These are phyloP conservation scores for Neonectria magnoliae DNA, from an alignment of 2,329 filamentous ascomycete species.

Conservation along the genomic window DNA sequence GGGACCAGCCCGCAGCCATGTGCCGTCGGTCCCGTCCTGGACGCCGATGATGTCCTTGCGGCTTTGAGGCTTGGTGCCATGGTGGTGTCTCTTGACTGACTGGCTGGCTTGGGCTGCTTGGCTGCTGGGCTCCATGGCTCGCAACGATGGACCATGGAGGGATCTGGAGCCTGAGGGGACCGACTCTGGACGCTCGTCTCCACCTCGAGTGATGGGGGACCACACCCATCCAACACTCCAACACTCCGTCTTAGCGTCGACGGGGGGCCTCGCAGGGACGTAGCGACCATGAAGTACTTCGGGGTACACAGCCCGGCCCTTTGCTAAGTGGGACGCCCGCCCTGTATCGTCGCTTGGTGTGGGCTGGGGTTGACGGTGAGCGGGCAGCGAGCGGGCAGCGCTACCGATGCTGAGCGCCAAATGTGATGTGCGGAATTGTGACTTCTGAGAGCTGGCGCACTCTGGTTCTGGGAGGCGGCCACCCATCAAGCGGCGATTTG, in stretches of 20 bases:
- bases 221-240: constrained; percentile 21
- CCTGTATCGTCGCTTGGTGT: constrained; percentile 29
- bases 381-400: constrained; percentile 16
- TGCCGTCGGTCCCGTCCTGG: constrained; percentile 37
- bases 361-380: constrained; percentile 30
- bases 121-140: constrained; percentile 23
- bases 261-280: constrained; percentile 30
- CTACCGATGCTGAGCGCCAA: constrained; percentile 32
- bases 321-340: constrained; percentile 33
- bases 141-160: constrained; percentile 33
- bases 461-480: constrained; percentile 13
- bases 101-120: constrained; percentile 14
- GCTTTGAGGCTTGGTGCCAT: constrained; percentile 1
- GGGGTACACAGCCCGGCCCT: constrained; percentile 35
- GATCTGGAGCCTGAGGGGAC: constrained; percentile 33
- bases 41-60: constrained; percentile 22
- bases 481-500: constrained; percentile 24
- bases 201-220: constrained; percentile 36
- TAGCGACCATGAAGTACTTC: constrained; percentile 34
- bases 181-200: constrained; percentile 34
- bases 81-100: constrained; percentile 15
- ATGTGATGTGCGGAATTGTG: constrained; percentile 27
- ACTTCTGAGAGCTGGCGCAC: constrained; percentile 8
- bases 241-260: constrained; percentile 37
- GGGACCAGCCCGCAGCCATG: constrained; percentile 29